Percentiles rank a stretch among this genome's conserved stretches.
Evolutionary conservation across 2,329 filamentous ascomycete species (phyloP).

Genomic region (Pezicula radicicola): DNA sequence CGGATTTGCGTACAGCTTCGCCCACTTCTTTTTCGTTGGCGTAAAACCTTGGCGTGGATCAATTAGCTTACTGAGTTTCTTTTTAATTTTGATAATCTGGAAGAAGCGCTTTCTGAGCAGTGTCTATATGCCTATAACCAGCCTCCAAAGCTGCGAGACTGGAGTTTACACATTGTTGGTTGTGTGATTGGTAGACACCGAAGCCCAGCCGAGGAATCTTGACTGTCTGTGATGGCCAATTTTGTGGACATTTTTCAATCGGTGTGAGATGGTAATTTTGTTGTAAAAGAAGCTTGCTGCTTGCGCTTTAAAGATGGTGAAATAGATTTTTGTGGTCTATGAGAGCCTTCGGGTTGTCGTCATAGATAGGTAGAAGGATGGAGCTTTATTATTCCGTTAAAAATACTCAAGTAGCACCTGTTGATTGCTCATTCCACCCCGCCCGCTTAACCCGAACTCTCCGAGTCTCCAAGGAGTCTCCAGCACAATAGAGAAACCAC

Average conservation of each 20-base stretch:
- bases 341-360: no score
- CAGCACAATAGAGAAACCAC: no score
- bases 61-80: background rate
- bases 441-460: no score
- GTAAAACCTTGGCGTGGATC: slow-evolving; percentile 52
- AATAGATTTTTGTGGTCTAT: no score
- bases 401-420: no score
- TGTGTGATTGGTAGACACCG: slow-evolving; percentile 63
- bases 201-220: slow-evolving; percentile 67
- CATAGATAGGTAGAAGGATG: no score
- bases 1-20: slow-evolving; percentile 55
- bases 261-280: no score
- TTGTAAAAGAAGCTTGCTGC: no score
- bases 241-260: slow-evolving; percentile 6
- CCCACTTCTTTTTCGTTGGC: slow-evolving; percentile 67
- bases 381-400: no score
- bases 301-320: no score
- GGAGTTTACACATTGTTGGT: slow-evolving; percentile 52
- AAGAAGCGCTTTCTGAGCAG: slow-evolving; percentile 40
- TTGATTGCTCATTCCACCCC: no score
- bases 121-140: slow-evolving; percentile 64
- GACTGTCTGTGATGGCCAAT: slow-evolving; percentile 24
- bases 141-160: slow-evolving; percentile 53
- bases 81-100: background rate
- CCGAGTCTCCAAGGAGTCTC: no score